Percentiles rank a stretch among this genome's conserved stretches.
These are phyloP conservation scores for Cyclanthera cordifolia DNA, from an alignment of 306 rosid species.

Conservation along the genomic window DNA sequence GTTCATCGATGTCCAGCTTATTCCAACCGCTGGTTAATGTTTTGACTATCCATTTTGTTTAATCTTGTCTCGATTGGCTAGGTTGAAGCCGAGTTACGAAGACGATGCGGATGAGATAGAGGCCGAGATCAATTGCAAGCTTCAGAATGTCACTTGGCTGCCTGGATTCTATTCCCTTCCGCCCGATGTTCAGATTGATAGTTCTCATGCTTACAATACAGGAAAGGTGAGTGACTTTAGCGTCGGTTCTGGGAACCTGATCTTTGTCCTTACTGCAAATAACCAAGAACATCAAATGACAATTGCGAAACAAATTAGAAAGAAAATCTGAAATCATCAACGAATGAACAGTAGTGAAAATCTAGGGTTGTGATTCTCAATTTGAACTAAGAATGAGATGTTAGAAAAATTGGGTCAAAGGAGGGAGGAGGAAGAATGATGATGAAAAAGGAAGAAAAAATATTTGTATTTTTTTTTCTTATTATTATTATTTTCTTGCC, in stretches of 20 bases:
- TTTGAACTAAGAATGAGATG: too few relatives aligned
- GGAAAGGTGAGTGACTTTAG: slow-evolving; percentile 47
- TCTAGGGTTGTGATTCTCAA: too few relatives aligned
- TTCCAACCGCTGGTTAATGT: not conserved
- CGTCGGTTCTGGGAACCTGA: not conserved
- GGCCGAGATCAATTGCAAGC: slow-evolving; percentile 48
- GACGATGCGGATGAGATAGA: slow-evolving; percentile 48
- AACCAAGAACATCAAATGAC: too few relatives aligned
- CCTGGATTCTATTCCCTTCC: slow-evolving; percentile 65
- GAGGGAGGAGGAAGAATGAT: too few relatives aligned
- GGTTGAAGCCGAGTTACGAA: slow-evolving; percentile 71
- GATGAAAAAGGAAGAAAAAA: too few relatives aligned
- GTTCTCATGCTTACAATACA: slow-evolving; percentile 50
- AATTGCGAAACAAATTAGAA: too few relatives aligned
- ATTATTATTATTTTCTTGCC: too few relatives aligned
- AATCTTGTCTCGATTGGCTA: slow-evolving; percentile 8
- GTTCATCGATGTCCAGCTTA: slow-evolving; percentile 21
- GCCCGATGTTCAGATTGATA: slow-evolving; percentile 51
- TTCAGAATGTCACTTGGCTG: slow-evolving; percentile 55
- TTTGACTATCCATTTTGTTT: not conserved
- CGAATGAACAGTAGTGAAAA: too few relatives aligned
- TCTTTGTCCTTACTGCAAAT: not conserved
- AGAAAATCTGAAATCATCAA: too few relatives aligned
- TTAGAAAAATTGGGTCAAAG: too few relatives aligned
- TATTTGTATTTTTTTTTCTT: too few relatives aligned